Evolutionary conservation across 1,284 basidiomycete species (phyloP).

Genomic region (Apiotrichum brassicae): DNA sequence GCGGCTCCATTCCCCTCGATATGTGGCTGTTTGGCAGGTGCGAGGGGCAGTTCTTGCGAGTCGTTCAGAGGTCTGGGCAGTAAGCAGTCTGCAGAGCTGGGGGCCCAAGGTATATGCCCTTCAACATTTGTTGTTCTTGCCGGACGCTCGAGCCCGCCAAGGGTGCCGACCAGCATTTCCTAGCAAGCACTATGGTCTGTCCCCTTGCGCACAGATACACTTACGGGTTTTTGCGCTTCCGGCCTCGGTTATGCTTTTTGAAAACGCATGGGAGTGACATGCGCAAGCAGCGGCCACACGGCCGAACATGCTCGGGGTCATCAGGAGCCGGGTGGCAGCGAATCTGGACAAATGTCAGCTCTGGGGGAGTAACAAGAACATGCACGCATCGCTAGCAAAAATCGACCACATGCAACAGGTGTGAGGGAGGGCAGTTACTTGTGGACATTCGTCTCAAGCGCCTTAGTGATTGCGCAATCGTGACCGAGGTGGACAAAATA

Average conservation of each 20-base stretch:
- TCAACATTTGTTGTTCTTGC: too few species aligned
- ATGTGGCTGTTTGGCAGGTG: slow-evolving; percentile 10
- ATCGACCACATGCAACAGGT: too few species aligned
- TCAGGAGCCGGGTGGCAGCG: slow-evolving; percentile 32
- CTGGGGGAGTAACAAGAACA: too few species aligned
- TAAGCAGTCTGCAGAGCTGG: background rate
- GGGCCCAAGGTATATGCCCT: too few species aligned
- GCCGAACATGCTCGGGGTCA: slow-evolving; percentile 27
- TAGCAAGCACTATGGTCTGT: background rate
- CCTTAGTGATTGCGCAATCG: too few species aligned
- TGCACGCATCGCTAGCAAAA: too few species aligned
- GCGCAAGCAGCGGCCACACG: slow-evolving; percentile 26
- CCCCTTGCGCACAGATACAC: slow-evolving; percentile 4
- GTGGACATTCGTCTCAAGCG: too few species aligned
- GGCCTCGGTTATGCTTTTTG: slow-evolving; percentile 30
- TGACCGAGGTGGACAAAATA: too few species aligned
- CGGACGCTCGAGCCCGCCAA: too few species aligned
- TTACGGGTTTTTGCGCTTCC: slow-evolving; percentile 30
- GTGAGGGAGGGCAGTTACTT: too few species aligned
- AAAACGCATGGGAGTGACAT: slow-evolving; percentile 31
- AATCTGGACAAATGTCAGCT: too few species aligned
- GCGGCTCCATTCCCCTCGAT: background rate
- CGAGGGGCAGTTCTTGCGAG: slow-evolving; percentile 3
- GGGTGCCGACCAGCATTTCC: too few species aligned
- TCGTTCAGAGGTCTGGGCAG: slow-evolving; percentile 1